Evolutionary conservation across 208 protist species (phyloP).

Genomic region (Trypanosomatidae sp.): DNA sequence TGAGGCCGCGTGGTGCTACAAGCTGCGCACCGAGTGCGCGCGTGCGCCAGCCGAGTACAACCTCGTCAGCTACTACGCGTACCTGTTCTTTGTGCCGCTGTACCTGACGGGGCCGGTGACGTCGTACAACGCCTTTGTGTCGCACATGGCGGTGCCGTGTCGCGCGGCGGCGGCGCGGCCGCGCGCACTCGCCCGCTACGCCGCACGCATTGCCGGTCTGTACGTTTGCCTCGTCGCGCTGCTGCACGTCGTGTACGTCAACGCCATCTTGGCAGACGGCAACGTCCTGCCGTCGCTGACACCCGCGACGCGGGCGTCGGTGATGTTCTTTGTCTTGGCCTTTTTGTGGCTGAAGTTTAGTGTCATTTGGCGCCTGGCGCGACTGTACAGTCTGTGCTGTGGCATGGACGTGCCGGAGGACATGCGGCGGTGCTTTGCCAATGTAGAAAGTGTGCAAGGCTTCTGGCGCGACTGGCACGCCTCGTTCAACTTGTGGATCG

Average conservation of each 20-base stretch:
- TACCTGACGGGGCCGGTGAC: constrained; percentile 86
- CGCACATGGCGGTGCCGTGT: constrained; percentile 20
- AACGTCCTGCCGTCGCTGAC: constrained; percentile 72
- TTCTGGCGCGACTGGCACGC: constrained; percentile 93
- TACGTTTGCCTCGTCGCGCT: constrained; percentile 7
- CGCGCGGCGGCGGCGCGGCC: constrained; percentile 12
- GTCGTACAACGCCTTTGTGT: constrained; percentile 83
- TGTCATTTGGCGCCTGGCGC: constrained; percentile 81
- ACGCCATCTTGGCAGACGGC: constrained; percentile 20
- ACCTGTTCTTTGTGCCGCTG: constrained; percentile 80
- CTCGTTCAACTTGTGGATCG: constrained; percentile 89
- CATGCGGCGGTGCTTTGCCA: constrained; percentile 78
- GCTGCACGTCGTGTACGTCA: constrained; percentile 35
- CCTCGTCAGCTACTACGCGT: constrained; percentile 69
- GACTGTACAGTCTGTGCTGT: constrained; percentile 60
- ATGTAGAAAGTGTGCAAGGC: constrained; percentile 64
- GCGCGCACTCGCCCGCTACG: constrained; percentile 6
- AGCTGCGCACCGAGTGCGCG: constrained; percentile 37
- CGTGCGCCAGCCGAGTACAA: constrained; percentile 40
- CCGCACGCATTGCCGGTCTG: constrained; percentile 1
- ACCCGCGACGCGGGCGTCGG: constrained; percentile 61
- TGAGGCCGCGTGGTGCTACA: constrained; percentile 25
- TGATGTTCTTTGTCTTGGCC: constrained; percentile 36
- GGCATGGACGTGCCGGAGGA: constrained; percentile 85
- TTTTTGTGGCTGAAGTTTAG: constrained; percentile 88